phyloP scores from a whole-genome alignment of 257 asterid genomes.

The Ligustrum vulgare region DNA sequence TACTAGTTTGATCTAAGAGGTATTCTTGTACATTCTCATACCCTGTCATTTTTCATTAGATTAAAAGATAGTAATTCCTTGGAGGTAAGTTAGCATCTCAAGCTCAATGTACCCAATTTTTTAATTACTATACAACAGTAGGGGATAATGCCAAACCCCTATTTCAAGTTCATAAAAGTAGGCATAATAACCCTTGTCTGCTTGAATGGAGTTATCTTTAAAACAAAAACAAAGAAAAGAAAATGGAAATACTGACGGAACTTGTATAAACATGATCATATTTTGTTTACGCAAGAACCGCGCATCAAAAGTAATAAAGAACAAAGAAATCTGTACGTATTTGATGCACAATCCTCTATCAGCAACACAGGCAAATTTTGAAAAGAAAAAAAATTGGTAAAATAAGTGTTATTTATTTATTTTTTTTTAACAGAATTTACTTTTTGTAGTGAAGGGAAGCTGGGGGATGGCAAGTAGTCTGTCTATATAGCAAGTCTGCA shows the following conservation, averaged over 20 bases:
- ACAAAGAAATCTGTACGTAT: background rate
- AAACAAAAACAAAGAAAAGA: background rate
- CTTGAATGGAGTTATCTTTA: background rate
- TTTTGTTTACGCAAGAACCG: constrained; percentile 10
- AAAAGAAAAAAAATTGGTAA: background rate
- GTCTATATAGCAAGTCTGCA: constrained; percentile 5
- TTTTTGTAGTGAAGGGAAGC: background rate
- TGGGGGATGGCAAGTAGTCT: constrained; percentile 7
- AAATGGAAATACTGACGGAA: background rate
- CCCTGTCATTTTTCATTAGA: background rate
- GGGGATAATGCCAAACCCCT: background rate
- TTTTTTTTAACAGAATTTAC: background rate
- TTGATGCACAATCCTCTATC: constrained; percentile 3
- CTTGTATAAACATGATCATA: background rate
- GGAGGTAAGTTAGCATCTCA: background rate
- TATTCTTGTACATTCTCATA: background rate
- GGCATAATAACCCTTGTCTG: background rate
- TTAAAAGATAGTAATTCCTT: background rate
- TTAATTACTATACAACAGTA: background rate
- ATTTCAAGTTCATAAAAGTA: background rate
- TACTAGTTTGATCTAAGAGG: background rate
- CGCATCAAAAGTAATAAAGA: constrained; percentile 1
- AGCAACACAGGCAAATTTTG: constrained; percentile 19
- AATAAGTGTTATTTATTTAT: background rate
- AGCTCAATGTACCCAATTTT: background rate